Conservation (phyloP, 306 rosid genomes). For the Vachellia pachyceras region DNA sequence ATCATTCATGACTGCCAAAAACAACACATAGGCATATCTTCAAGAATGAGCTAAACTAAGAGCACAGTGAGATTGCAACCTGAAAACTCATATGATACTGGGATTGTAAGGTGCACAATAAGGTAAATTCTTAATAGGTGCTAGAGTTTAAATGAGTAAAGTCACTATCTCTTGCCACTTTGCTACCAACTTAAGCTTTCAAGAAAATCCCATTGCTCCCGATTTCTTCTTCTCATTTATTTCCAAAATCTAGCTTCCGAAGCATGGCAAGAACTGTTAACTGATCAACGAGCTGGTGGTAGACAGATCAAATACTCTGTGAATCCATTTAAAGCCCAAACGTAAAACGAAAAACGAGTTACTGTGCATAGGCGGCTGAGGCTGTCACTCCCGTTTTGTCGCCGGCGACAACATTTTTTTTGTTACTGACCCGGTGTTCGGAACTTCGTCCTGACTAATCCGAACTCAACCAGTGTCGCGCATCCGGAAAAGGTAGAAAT, state of each 20-base stretch:
- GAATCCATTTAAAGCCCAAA: background rate
- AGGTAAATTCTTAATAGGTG: background rate
- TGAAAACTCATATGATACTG: background rate
- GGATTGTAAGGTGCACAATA: background rate
- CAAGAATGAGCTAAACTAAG: constrained; percentile 12
- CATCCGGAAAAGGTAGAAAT: no score
- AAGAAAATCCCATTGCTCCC: background rate
- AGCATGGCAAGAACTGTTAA: background rate
- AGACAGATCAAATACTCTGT: background rate
- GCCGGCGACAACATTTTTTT: background rate
- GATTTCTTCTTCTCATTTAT: no score
- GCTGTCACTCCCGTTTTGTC: background rate
- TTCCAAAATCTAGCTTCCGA: background rate
- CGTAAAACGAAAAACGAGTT: background rate
- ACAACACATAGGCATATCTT: constrained; percentile 23
- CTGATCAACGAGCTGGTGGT: background rate
- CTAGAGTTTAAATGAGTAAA: background rate
- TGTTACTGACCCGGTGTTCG: no score
- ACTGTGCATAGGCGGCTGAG: background rate
- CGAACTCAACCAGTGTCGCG: no score
- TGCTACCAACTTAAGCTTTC: background rate
- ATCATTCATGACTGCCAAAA: constrained; percentile 23
- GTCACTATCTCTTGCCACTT: background rate
- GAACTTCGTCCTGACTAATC: no score
- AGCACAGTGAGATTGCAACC: background rate